A percentile compares a stretch with the other conserved stretches of the same genome.
Conservation (phyloP, 2,329 filamentous ascomycete species). For the Chaetothyriales sp. region DNA sequence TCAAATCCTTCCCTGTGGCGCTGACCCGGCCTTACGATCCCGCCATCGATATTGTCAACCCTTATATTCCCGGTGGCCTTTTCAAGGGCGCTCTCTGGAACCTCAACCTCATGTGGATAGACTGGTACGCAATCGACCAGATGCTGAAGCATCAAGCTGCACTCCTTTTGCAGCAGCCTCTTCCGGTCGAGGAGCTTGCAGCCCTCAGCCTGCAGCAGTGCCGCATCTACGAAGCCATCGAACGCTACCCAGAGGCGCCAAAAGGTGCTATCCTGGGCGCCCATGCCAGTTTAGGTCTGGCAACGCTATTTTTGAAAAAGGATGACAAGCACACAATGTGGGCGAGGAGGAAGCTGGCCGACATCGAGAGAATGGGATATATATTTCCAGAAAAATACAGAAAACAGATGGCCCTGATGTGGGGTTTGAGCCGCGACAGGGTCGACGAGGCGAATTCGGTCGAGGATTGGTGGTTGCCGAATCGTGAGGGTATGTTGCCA, state of each 20-base stretch:
- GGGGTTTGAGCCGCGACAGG: constrained; percentile 30
- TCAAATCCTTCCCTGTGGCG: constrained; percentile 47
- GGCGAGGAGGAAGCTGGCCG: constrained; percentile 63
- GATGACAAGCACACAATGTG: constrained; percentile 60
- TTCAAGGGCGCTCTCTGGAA: constrained; percentile 56
- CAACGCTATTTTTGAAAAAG: constrained; percentile 63
- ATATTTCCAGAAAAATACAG: constrained; percentile 65
- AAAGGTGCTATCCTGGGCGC: constrained; percentile 56
- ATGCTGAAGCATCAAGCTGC: constrained; percentile 67
- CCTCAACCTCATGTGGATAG: constrained; percentile 58
- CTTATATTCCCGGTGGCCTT: constrained; percentile 54
- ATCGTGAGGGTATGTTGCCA: constrained; percentile 58
- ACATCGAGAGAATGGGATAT: constrained; percentile 63
- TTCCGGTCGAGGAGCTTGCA: constrained; percentile 37
- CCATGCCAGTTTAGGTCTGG: constrained; percentile 62
- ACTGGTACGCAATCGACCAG: constrained; percentile 63
- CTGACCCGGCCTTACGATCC: constrained; percentile 32
- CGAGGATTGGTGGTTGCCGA: constrained; percentile 75
- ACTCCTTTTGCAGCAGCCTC: constrained; percentile 37
- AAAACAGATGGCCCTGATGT: constrained; percentile 58
- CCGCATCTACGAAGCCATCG: constrained; percentile 64
- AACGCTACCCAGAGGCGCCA: constrained; percentile 54
- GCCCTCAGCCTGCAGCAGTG: constrained; percentile 54
- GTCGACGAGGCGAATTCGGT: constrained; percentile 42
- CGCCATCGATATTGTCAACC: constrained; percentile 53